Percentiles rank a stretch among this genome's conserved stretches.
phyloP scores from a whole-genome alignment of 352 stramenopile species.

The Pythium sukuiense region DNA sequence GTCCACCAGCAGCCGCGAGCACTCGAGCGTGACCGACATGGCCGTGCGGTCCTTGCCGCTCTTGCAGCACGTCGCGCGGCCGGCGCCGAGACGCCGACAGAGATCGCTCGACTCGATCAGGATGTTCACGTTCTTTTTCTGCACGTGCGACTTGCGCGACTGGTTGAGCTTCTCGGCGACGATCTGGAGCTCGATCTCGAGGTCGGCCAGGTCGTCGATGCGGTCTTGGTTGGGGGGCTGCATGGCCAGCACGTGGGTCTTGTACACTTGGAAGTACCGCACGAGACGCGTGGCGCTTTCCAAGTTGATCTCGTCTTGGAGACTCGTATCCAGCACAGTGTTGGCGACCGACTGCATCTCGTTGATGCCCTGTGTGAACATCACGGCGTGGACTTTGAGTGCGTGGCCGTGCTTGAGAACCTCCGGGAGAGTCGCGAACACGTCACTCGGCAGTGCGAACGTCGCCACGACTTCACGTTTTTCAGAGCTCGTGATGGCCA shows the following conservation, averaged over 20 bases:
- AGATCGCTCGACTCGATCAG: conserved; percentile 86
- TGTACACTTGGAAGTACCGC: conserved; percentile 78
- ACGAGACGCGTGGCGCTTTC: conserved; percentile 70
- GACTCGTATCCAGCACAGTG: conserved; percentile 72
- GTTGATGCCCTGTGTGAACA: conserved; percentile 93
- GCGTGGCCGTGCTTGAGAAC: conserved; percentile 62
- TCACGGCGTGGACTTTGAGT: conserved; percentile 73
- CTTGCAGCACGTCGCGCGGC: conserved; percentile 96
- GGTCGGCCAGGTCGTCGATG: conserved; percentile 40
- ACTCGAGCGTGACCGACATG: conserved; percentile 97
- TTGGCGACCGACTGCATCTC: conserved; percentile 93
- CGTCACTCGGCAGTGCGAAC: conserved; percentile 60
- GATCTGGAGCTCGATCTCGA: conserved; percentile 60
- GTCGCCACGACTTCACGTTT: conserved; percentile 64
- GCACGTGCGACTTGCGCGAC: conserved; percentile 59
- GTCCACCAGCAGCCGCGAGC: conserved; percentile 89
- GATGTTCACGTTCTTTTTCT: conserved; percentile 89
- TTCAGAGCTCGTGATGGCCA: conserved; percentile 54
- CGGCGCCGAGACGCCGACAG: conserved; percentile 89
- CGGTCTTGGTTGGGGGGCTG: conserved; percentile 20
- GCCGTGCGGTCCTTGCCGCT: conserved; percentile 97
- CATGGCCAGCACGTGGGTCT: conserved; percentile 45
- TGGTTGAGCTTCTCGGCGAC: conserved; percentile 58
- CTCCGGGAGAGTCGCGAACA: conserved; percentile 60
- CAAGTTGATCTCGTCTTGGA: conserved; percentile 86